phyloP scores from a whole-genome alignment of 2,329 filamentous ascomycete species.

The Phialophora expanda region DNA sequence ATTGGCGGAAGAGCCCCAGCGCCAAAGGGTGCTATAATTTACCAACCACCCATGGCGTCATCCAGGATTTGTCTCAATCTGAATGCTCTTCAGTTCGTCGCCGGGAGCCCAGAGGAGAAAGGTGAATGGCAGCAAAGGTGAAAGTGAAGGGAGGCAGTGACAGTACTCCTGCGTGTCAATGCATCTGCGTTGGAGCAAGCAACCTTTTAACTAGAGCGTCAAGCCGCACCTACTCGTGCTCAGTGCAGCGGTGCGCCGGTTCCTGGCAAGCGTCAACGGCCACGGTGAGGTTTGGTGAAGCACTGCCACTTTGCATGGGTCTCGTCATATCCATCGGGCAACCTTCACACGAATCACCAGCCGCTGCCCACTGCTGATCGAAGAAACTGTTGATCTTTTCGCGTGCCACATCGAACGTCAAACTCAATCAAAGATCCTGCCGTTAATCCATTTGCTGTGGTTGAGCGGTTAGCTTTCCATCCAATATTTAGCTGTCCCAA shows the following conservation, averaged over 20 bases:
- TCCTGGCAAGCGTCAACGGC: not conserved
- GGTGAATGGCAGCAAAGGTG: not conserved
- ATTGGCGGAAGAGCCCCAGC: not conserved
- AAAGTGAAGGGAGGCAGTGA: not conserved
- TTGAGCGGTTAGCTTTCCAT: constrained; percentile 5
- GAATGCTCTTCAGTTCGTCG: not conserved
- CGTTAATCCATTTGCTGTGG: not conserved
- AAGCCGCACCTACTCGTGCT: not conserved
- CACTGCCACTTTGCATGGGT: constrained; percentile 1
- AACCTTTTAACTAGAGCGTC: not conserved
- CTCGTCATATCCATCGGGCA: not conserved
- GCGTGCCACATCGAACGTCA: not conserved
- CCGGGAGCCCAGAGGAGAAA: too few species aligned
- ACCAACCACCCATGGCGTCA: not conserved
- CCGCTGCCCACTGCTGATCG: constrained; percentile 1
- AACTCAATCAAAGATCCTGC: not conserved
- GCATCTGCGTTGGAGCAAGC: not conserved
- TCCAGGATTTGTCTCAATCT: not conserved
- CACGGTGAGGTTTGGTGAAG: not conserved
- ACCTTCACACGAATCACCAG: not conserved
- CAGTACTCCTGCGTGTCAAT: not conserved
- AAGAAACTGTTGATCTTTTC: constrained; percentile 4
- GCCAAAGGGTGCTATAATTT: not conserved
- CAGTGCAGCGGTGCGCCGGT: not conserved
- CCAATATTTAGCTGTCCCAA: not conserved